Evolutionary conservation across 768 basidiomycete genomes (phyloP).

Genomic region (Sarcodon aspratus): DNA sequence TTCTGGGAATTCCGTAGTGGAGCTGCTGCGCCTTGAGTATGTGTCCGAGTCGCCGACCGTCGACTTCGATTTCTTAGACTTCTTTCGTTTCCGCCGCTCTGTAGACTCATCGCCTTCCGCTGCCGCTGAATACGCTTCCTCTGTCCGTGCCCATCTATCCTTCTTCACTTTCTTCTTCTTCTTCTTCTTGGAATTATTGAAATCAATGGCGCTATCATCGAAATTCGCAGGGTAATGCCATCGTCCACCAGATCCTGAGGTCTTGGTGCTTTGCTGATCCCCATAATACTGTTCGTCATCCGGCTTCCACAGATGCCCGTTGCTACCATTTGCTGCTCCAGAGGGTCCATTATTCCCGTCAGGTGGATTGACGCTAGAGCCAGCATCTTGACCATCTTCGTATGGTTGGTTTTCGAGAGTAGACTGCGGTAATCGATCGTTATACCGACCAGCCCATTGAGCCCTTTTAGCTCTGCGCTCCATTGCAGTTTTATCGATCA

Average conservation of each 20-base stretch:
- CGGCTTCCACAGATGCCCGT: slow-evolving; percentile 58
- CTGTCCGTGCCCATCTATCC: slow-evolving; percentile 79
- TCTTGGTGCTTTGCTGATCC: slow-evolving; percentile 25
- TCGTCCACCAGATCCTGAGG: slow-evolving; percentile 34
- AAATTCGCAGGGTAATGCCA: slow-evolving; percentile 88
- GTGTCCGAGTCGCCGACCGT: slow-evolving; percentile 24
- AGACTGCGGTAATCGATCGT: slow-evolving; percentile 65
- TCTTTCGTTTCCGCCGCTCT: slow-evolving; percentile 45
- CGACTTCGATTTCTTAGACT: slow-evolving; percentile 43
- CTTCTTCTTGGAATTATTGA: slow-evolving; percentile 29
- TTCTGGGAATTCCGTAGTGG: slow-evolving; percentile 51
- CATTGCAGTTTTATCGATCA: slow-evolving; percentile 72
- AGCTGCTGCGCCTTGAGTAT: slow-evolving; percentile 21
- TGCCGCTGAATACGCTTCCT: slow-evolving; percentile 56
- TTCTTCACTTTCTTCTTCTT: slow-evolving; percentile 76
- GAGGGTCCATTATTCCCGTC: slow-evolving; percentile 11
- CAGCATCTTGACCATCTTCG: slow-evolving; percentile 67
- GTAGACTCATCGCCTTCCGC: slow-evolving; percentile 27
- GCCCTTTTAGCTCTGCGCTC: slow-evolving; percentile 70
- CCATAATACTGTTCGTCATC: slow-evolving; percentile 73
- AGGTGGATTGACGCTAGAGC: slow-evolving; percentile 15
- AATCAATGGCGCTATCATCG: slow-evolving; percentile 38
- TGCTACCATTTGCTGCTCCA: slow-evolving; percentile 15
- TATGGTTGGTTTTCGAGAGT: slow-evolving; percentile 58
- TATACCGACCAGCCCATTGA: slow-evolving; percentile 82